phyloP scores from a whole-genome alignment of 2,329 filamentous ascomycete species.

The Colletotrichum sublineola region DNA sequence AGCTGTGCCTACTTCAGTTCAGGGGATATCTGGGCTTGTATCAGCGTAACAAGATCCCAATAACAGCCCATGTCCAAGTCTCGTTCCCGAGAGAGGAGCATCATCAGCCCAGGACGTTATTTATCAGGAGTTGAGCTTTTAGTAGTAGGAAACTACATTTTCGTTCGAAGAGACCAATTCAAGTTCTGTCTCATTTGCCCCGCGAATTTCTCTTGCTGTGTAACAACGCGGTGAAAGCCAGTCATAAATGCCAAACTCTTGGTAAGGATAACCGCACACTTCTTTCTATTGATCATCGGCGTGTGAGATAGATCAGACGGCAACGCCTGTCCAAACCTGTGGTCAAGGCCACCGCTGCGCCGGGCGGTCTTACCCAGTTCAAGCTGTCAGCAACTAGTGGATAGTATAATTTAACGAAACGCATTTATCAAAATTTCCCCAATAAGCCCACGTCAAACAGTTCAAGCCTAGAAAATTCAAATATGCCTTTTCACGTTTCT shows the following conservation, averaged over 20 bases:
- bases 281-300: not conserved
- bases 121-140: not conserved
- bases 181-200: not conserved
- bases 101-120: not conserved
- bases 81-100: no score
- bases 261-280: not conserved
- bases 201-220: not conserved
- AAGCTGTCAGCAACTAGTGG: not conserved
- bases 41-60: no score
- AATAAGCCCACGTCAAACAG: not conserved
- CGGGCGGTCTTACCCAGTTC: not conserved
- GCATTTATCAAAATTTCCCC: not conserved
- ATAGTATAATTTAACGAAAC: not conserved
- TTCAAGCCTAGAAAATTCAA: not conserved
- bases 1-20: no score
- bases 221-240: not conserved
- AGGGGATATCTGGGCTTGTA: no score
- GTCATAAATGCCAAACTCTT: not conserved
- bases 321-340: not conserved
- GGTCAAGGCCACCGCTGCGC: no score
- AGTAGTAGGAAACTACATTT: not conserved
- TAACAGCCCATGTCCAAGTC: no score
- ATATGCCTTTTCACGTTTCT: not conserved
- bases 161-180: not conserved
- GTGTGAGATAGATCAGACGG: not conserved